A percentile compares a stretch with the other conserved stretches of the same genome.
phyloP scores from a whole-genome alignment of 2,329 filamentous ascomycete species.

The Colletotrichum gloeosporioides region DNA sequence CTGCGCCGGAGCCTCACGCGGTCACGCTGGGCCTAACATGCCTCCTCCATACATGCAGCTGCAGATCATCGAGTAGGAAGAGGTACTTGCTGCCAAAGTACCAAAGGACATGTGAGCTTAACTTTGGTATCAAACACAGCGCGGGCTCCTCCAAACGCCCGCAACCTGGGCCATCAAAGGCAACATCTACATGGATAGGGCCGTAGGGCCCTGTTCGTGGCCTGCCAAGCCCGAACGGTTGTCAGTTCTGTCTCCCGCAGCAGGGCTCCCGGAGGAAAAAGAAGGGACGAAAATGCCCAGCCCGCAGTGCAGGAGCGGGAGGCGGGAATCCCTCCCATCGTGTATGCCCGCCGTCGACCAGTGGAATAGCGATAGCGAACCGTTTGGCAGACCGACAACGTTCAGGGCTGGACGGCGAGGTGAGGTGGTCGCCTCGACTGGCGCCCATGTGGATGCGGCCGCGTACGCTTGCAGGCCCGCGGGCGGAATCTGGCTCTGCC shows the following conservation, averaged over 20 bases:
- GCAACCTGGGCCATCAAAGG: background rate
- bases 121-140: background rate
- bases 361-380: background rate
- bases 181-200: background rate
- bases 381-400: background rate
- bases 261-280: background rate
- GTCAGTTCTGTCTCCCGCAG: background rate
- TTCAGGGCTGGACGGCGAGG: background rate
- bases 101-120: background rate
- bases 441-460: slow-evolving; percentile 17
- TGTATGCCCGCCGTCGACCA: background rate
- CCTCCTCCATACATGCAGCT: background rate
- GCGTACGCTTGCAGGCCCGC: slow-evolving; percentile 12
- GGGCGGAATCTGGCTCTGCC: slow-evolving; percentile 12
- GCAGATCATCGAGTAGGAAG: background rate
- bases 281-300: background rate
- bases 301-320: background rate
- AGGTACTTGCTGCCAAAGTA: background rate
- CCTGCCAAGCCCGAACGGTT: background rate
- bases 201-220: background rate
- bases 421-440: background rate
- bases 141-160: background rate
- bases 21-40: background rate
- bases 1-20: background rate
- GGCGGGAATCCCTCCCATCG: background rate